These are phyloP conservation scores for Phoenix dactylifera DNA, from an alignment of 176 grass and related monocot species.

Conservation along the genomic window DNA sequence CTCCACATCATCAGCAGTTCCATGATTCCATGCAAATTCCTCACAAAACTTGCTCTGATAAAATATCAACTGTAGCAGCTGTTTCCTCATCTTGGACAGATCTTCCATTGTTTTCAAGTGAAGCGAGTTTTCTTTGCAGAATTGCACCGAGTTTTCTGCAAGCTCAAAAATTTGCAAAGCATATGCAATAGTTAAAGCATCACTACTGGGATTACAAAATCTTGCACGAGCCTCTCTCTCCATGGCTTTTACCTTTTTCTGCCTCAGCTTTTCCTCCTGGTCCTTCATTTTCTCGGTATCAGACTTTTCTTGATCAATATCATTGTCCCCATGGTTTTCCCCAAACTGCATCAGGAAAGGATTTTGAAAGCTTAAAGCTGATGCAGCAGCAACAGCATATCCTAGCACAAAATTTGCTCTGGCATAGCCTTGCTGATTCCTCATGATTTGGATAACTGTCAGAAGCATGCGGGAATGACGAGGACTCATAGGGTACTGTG, in stretches of 20 bases:
- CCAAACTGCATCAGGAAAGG: slow-evolving; percentile 62
- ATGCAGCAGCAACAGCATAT: slow-evolving; percentile 62
- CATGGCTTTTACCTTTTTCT: slow-evolving; percentile 49
- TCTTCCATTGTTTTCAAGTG: slow-evolving; percentile 97
- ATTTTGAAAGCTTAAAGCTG: slow-evolving; percentile 82
- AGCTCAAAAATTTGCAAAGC: slow-evolving; percentile 76
- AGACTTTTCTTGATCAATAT: slow-evolving; percentile 21
- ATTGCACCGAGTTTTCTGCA: slow-evolving; percentile 46
- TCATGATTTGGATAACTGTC: slow-evolving; percentile 70
- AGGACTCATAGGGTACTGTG: slow-evolving; percentile 82
- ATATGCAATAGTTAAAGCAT: slow-evolving; percentile 75
- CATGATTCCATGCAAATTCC: slow-evolving; percentile 73
- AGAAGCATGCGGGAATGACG: slow-evolving; percentile 86
- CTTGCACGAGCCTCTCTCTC: slow-evolving; percentile 55
- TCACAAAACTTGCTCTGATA: slow-evolving; percentile 56
- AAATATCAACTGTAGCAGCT: slow-evolving; percentile 73
- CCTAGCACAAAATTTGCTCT: slow-evolving; percentile 62
- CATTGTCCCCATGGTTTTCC: slow-evolving; percentile 21
- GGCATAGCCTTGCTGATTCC: slow-evolving; percentile 27
- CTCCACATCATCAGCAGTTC: slow-evolving; percentile 58
- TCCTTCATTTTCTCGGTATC: slow-evolving; percentile 29
- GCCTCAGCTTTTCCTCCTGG: slow-evolving; percentile 36
- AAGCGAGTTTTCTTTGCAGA: slow-evolving; percentile 76
- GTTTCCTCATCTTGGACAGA: slow-evolving; percentile 95
- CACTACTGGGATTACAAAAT: slow-evolving; percentile 72